phyloP scores from a whole-genome alignment of 2,329 filamentous ascomycete genomes.

The Elsinoe ampelina region DNA sequence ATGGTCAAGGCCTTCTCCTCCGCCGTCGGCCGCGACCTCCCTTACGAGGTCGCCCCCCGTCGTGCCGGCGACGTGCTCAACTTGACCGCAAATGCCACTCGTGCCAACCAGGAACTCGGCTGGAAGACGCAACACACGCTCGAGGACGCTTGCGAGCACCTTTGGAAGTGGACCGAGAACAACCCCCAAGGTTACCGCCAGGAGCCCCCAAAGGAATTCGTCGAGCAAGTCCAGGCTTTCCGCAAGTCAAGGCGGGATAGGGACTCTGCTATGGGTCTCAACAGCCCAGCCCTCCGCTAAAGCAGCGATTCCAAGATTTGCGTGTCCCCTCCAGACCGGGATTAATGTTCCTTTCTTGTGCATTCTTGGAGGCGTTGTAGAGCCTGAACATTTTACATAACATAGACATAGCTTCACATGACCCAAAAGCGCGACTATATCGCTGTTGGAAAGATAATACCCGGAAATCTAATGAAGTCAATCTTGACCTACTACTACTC shows the following conservation, averaged over 20 bases:
- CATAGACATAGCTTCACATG: background rate
- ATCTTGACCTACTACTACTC: background rate
- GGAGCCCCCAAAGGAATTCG: conserved; percentile 72
- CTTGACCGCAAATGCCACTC: conserved; percentile 80
- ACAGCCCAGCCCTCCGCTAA: conserved; percentile 5
- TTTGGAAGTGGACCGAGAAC: conserved; percentile 96
- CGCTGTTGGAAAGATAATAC: background rate
- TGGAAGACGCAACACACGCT: conserved; percentile 90
- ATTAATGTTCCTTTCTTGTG: conserved; percentile 7
- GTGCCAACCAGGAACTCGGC: conserved; percentile 77
- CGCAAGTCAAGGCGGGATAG: conserved; percentile 18
- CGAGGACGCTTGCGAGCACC: conserved; percentile 84
- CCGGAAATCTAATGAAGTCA: background rate
- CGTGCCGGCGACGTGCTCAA: conserved; percentile 86
- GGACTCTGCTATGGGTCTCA: conserved; percentile 10
- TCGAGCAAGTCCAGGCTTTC: conserved; percentile 43
- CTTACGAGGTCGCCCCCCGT: conserved; percentile 76
- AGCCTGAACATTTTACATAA: background rate
- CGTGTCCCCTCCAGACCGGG: background rate
- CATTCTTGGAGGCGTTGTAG: conserved; percentile 1
- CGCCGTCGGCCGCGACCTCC: conserved; percentile 74
- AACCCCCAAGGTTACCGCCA: conserved; percentile 94
- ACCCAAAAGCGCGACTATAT: background rate
- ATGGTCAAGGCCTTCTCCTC: conserved; percentile 91
- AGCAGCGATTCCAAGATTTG: too few relatives aligned